Evolutionary conservation across 2,329 filamentous ascomycete species (phyloP), one percentile per base, ranked within the genome.

Genomic region (Colletotrichum tropicicola): DNA sequence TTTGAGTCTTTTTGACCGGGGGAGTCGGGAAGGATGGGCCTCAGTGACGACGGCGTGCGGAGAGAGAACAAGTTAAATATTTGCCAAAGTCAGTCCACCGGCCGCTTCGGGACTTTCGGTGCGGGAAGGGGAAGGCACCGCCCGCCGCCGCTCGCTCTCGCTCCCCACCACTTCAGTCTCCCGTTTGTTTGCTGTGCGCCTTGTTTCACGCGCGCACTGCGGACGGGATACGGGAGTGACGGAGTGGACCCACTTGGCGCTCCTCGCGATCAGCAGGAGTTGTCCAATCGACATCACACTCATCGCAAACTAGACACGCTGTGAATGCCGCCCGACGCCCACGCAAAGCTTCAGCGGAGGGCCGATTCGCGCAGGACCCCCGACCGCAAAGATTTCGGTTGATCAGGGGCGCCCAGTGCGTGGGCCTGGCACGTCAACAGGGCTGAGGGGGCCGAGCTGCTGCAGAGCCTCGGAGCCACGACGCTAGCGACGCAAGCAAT

Each of bases 191-290:
- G 13, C 12, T 49, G 2, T 21, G 35, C 55, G 32, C 53, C 59
- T 43, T 47, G 39, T 45, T 53, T 51, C 41, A 41, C 41, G 41
- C 41, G 30, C 13, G 47, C 43, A 35, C 61, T 54, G 56, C 49
- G 56, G 48, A 28, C 43, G 57, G 61, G 51, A 55, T 39, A 55
- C 61, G 51, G 49, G 49, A 55, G 57, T 65, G 62, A 56, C 62
- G 62, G 51, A 65, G 27, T 45, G 21, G 10, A 41, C 37, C 62
- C 62, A 65, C 62, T 56, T 65, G 44, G 62, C 49, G 49, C 25
- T 5, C 10, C 47, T 61, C 19, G 49, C n/a, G 61, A 61, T 60
- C 61, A 45, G 53, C 54, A 47, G 45, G 45, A 59, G 52, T 57
- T 8, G 43, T 51, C 37, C 27, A 25, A 59, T 47, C 23, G 45